These are phyloP conservation scores for Eleusine indica DNA, from an alignment of 176 grass and related monocot genomes.

Conservation along the genomic window DNA sequence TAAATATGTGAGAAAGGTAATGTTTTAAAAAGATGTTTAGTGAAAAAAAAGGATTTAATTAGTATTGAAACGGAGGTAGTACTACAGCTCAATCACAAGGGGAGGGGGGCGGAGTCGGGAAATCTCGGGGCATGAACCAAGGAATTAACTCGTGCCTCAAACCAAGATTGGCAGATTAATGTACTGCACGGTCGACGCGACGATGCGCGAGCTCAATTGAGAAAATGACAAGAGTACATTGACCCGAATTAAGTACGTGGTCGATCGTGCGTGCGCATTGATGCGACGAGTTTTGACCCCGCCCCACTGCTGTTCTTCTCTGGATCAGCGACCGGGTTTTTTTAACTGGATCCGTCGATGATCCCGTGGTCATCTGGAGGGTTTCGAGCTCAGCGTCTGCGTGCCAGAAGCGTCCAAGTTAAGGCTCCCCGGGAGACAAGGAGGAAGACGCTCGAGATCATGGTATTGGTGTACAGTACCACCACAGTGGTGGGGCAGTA, in stretches of 20 bases:
- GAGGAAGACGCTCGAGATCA: slow-evolving; percentile 37
- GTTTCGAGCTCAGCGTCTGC: neutral
- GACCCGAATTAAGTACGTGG: neutral
- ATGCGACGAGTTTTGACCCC: slow-evolving; percentile 17
- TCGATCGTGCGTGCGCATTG: too few species aligned
- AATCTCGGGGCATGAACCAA: neutral
- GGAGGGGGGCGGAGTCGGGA: neutral
- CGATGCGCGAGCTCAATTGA: neutral
- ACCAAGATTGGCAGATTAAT: slow-evolving; percentile 10
- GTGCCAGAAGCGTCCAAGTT: slow-evolving; percentile 24
- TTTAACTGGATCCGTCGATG: slow-evolving; percentile 25
- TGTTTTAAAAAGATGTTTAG: too few species aligned
- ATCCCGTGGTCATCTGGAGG: slow-evolving; percentile 38
- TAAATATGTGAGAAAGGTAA: too few species aligned
- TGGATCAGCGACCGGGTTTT: slow-evolving; percentile 39
- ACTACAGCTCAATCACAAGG: neutral
- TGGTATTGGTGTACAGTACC: neutral
- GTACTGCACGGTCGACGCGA: neutral
- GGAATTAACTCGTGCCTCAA: slow-evolving; percentile 24
- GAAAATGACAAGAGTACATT: slow-evolving; percentile 14
- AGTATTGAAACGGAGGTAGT: too few species aligned
- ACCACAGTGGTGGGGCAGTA: neutral
- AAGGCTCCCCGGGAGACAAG: slow-evolving; percentile 40
- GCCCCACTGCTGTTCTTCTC: neutral
- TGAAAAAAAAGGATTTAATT: too few species aligned